Base-by-base conservation (phyloP, 2,329 filamentous ascomycete species). In the Onygena corvina region DNA sequence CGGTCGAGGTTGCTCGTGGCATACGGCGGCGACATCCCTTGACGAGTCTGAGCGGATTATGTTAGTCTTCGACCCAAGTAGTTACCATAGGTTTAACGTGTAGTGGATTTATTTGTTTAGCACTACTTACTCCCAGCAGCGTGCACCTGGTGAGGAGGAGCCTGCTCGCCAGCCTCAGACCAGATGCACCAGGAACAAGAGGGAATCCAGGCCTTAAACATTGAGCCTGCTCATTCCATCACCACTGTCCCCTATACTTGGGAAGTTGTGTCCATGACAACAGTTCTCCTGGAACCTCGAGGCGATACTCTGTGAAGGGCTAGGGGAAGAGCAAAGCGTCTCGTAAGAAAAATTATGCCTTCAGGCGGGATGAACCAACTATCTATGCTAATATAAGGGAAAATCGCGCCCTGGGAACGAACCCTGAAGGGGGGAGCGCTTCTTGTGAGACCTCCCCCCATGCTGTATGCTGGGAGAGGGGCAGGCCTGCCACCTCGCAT, bases 1-100 rank as follows among this genome's bases (percentile, higher is more conserved):
- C 35, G 70, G 64, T 56, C 67, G 65, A 52, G 71, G 71, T 56
- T 73, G 70, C 48, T 65, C 62, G 50, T 68, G 63, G 58, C 64
- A 69, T 59, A 72, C 59, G 57, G 62, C 59, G 57, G 62, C 58
- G 67, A 71, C 69, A 51, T 69, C 64, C 56, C 67, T 63, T 50
- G 71, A 61, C 34, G 66, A 14, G 36, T 16, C 51, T 52, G 21
- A 38, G 9, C 5, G 31, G 4, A 11, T 20, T 11, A 3, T 20
- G 23, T 47, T 46, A 42, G 12, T 8, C 46, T 48, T 23, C 35
- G 29, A 25, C 30, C 35, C 49, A 9, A 18, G 18, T 38, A 30
- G 40, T 23, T 16, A 29, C 27, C 5, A 11, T 29, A 4, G 5
- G n/a, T 5, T 7, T n/a, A 40, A 23, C n/a, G 14, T n/a, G n/a